A percentile compares a stretch with the other conserved stretches of the same genome.
Conservation (phyloP, 148 eudicot genomes). For the Camellia lanceoleosa region DNA sequence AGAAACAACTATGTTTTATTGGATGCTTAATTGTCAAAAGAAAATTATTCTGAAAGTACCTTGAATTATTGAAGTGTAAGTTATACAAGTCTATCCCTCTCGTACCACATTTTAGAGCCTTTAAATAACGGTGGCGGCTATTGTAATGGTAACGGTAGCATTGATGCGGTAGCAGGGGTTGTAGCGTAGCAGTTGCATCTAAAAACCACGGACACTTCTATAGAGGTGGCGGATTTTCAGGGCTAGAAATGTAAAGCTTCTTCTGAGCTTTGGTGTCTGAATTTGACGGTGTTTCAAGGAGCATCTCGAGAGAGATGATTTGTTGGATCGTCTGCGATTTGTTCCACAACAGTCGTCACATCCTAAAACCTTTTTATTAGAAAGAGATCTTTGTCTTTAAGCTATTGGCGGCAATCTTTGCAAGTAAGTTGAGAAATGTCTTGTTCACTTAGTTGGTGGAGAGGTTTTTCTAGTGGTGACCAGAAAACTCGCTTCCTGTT, state of each 20-base stretch:
- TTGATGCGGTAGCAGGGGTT: too few species aligned
- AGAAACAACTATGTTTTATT: too few species aligned
- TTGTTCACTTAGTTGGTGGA: constrained; percentile 77
- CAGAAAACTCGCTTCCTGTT: constrained; percentile 33
- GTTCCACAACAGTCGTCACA: constrained; percentile 97
- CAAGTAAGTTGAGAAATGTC: constrained; percentile 99
- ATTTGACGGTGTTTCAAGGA: constrained; percentile 64
- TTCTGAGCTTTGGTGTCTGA: constrained; percentile 31
- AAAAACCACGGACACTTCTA: too few species aligned
- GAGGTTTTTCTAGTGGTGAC: constrained; percentile 68
- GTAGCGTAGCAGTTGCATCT: too few species aligned
- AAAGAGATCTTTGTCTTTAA: constrained; percentile 72
- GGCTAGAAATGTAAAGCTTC: constrained; percentile 32
- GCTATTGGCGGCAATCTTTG: constrained; percentile 95
- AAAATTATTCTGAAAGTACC: too few species aligned
- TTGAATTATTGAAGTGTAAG: too few species aligned
- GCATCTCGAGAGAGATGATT: constrained; percentile 74
- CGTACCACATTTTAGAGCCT: too few species aligned
- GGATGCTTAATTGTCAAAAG: too few species aligned
- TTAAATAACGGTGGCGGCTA: too few species aligned
- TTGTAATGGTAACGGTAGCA: too few species aligned
- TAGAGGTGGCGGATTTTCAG: constrained; percentile 15
- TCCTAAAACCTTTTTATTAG: constrained; percentile 41
- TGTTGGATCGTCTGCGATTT: constrained; percentile 99
- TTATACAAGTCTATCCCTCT: too few species aligned